Percentiles rank a stretch among this genome's conserved stretches.
These are phyloP conservation scores for Coemansia umbellata DNA, from an alignment of 192 early-diverging fungal genomes.

Conservation along the genomic window DNA sequence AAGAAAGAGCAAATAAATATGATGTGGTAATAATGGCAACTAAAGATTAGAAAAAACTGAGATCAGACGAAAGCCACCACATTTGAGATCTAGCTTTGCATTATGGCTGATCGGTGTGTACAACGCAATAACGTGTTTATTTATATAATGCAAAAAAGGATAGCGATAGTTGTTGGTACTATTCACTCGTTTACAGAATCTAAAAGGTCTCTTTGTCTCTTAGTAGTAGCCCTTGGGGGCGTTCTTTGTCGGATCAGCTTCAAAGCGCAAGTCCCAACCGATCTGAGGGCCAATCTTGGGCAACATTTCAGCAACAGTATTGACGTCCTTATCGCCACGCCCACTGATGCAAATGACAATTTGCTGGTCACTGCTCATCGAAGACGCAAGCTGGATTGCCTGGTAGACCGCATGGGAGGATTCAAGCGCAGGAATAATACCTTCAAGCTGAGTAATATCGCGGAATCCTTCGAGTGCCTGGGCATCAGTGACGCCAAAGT, in stretches of 20 bases:
- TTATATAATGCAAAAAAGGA: too few relatives aligned
- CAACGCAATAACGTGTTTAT: too few relatives aligned
- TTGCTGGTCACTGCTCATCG: slow-evolving; percentile 70
- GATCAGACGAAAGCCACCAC: too few relatives aligned
- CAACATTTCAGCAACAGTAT: slow-evolving; percentile 85
- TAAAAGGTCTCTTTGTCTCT: too few relatives aligned
- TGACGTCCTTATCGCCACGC: slow-evolving; percentile 97
- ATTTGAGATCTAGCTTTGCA: too few relatives aligned
- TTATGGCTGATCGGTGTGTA: too few relatives aligned
- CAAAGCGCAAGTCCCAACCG: slow-evolving; percentile 76
- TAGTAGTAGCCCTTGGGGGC: slow-evolving; percentile 3
- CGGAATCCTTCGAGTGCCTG: slow-evolving; percentile 86
- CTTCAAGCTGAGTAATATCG: slow-evolving; percentile 64
- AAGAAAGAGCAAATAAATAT: not conserved
- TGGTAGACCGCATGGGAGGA: slow-evolving; percentile 88
- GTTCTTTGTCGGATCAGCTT: slow-evolving; percentile 39
- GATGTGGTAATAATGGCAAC: too few relatives aligned
- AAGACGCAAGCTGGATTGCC: slow-evolving; percentile 73
- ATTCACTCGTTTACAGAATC: too few relatives aligned
- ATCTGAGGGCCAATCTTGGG: slow-evolving; percentile 89
- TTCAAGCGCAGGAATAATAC: slow-evolving; percentile 96
- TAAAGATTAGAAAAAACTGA: too few relatives aligned
- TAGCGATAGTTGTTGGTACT: too few relatives aligned
- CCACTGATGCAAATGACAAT: slow-evolving; percentile 89
- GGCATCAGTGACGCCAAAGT: slow-evolving; percentile 72